These are phyloP conservation scores for Alloteropsis semialata DNA, from an alignment of 176 grass and related monocot genomes.

Conservation along the genomic window DNA sequence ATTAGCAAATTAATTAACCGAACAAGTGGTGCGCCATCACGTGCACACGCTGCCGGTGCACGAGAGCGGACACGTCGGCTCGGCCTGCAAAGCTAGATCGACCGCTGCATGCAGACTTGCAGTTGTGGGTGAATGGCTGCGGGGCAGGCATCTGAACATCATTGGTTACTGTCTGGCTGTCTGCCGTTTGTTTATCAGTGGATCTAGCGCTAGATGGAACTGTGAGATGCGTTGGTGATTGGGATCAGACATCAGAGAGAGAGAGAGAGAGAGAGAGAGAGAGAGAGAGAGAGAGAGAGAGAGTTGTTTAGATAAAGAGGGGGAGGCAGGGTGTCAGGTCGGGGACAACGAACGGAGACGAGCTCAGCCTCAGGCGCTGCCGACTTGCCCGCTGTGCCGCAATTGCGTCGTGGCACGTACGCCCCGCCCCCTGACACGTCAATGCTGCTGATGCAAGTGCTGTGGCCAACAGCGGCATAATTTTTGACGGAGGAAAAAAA, in stretches of 20 bases:
- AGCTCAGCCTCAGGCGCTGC: background rate
- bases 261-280: too few species aligned
- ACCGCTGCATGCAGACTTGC: too few species aligned
- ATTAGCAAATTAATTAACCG: background rate
- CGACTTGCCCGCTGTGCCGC: background rate
- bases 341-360: background rate
- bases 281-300: too few species aligned
- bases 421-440: background rate
- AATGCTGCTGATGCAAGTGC: background rate
- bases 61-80: background rate
- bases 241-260: too few species aligned
- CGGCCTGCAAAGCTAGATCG: too few species aligned
- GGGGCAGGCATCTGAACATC: too few species aligned
- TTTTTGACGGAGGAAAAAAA: too few species aligned
- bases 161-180: too few species aligned
- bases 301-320: background rate
- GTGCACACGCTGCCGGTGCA: background rate
- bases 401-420: background rate
- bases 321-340: background rate
- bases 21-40: background rate
- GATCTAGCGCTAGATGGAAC: too few species aligned
- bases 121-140: too few species aligned
- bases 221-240: background rate
- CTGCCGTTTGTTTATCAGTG: too few species aligned
- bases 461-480: background rate